Evolutionary conservation across 1,139 yeast genomes (phyloP).

Genomic region (Candida glucosophila): DNA sequence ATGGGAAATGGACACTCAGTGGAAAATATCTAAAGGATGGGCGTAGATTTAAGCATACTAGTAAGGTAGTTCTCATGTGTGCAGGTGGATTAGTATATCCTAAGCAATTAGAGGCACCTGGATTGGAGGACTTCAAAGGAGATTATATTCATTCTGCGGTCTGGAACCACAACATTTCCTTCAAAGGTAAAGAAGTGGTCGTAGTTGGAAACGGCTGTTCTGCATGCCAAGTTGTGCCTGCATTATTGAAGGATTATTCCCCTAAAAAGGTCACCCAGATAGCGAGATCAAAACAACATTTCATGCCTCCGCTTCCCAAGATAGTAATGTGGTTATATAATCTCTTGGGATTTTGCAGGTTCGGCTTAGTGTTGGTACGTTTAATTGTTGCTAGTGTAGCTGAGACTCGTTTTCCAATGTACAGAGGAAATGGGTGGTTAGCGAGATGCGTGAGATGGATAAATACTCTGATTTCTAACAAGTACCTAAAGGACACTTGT

Average conservation of each 20-base stretch:
- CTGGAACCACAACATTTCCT: constrained; percentile 34
- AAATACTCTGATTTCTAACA: constrained; percentile 11
- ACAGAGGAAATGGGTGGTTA: constrained; percentile 21
- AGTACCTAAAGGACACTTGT: constrained; percentile 22
- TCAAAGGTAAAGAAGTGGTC: constrained; percentile 25
- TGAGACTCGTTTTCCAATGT: constrained; percentile 30
- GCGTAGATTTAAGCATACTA: constrained; percentile 15
- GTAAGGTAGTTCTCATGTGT: constrained; percentile 25
- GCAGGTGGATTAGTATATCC: constrained; percentile 35
- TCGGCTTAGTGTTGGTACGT: constrained; percentile 21
- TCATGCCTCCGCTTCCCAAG: constrained; percentile 31
- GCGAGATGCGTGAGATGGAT: constrained; percentile 19
- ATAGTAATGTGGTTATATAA: constrained; percentile 14
- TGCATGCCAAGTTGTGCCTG: constrained; percentile 34
- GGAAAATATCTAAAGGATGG: constrained; percentile 29
- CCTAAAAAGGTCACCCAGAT: constrained; percentile 26
- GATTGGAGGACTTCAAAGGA: constrained; percentile 37
- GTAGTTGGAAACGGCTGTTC: constrained; percentile 39
- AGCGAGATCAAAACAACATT: constrained; percentile 29
- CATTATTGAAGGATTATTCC: constrained; percentile 19
- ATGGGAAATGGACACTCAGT: constrained; percentile 28
- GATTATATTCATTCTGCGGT: constrained; percentile 39
- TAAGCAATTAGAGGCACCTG: constrained; percentile 19
- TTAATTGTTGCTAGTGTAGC: constrained; percentile 20
- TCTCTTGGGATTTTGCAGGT: constrained; percentile 16